These are phyloP conservation scores for Quercus rubra DNA, from an alignment of 306 rosid genomes.

Conservation along the genomic window DNA sequence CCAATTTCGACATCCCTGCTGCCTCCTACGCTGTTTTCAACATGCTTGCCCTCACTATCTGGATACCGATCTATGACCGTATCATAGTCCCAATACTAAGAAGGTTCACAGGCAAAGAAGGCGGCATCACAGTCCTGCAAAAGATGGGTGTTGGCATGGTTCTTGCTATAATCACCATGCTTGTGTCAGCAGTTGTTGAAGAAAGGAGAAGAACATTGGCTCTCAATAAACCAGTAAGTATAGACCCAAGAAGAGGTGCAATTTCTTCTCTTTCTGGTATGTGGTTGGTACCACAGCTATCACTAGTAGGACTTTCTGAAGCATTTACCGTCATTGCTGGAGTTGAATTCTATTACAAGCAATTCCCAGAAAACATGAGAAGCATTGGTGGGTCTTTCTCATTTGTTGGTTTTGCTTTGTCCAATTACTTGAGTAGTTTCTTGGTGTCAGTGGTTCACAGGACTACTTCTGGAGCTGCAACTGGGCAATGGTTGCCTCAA, in stretches of 20 bases:
- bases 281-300: slow-evolving; percentile 68
- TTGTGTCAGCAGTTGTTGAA: slow-evolving; percentile 60
- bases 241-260: slow-evolving; percentile 60
- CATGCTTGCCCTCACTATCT: slow-evolving; percentile 62
- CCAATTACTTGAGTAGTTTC: slow-evolving; percentile 59
- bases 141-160: slow-evolving; percentile 70
- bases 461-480: slow-evolving; percentile 30
- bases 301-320: slow-evolving; percentile 55
- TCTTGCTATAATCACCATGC: slow-evolving; percentile 36
- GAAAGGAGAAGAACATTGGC: slow-evolving; percentile 45
- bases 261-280: slow-evolving; percentile 73
- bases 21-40: slow-evolving; percentile 57
- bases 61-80: slow-evolving; percentile 68
- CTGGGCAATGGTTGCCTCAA: slow-evolving; percentile 70
- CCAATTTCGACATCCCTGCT: slow-evolving; percentile 58
- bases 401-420: slow-evolving; percentile 59
- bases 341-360: slow-evolving; percentile 75
- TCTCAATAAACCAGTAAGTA: slow-evolving; percentile 42
- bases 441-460: slow-evolving; percentile 51
- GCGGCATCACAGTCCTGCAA: slow-evolving; percentile 75
- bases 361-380: slow-evolving; percentile 91
- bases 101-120: slow-evolving; percentile 49
- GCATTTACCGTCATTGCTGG: slow-evolving; percentile 55
- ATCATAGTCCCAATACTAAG: slow-evolving; percentile 55
- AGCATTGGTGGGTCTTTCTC: slow-evolving; percentile 70